Evolutionary conservation across 2,329 filamentous ascomycete species (phyloP), one percentile per base, ranked within the genome.

Genomic region (Aspergillus awamori): DNA sequence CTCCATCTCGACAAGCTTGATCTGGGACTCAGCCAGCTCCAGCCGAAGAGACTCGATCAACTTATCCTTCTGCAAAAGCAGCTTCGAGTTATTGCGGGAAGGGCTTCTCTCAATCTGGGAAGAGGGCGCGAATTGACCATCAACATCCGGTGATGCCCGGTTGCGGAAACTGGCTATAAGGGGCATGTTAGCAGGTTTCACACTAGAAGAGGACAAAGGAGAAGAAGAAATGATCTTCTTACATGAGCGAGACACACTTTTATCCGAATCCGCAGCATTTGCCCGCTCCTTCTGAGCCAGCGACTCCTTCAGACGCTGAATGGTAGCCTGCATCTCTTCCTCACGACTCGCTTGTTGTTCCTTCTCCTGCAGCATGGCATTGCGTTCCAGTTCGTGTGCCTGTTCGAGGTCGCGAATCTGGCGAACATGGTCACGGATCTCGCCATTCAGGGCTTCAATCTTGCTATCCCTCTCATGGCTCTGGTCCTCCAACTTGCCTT

Each of bases 61-160:
- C 79, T 96, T 95, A 79, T 99, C 95, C 77, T 98, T 99, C 76
- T 98, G 93, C 69, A 96, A 84, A 54, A 98, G 85, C 56, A 97
- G 83, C 76, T 94, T 96, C 13, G 93, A 96, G 77, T 90, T 94
- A 75, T 91, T 96, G 65, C 90, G 86, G 36, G 93, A 96, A 70
- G 96, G 91, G 82, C 92, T 96, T 66, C 92, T 89, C 70, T 94
- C 88, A 57, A 96, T 79, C 4, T 92, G 92, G 15, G 90, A 90
- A 1, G 92, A 90, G 13, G 93, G 93, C 8, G 93, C 93, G 72
- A 97, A 97, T 70, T 91, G 91, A 54, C 87, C 87, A 67, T 94
- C 91, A 58, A 93, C 85, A 79, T 78, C 89, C 79, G 64, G 87
- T 80, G 57, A 86, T 75, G 69, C 84, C 78, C 71, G 81, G 78